Percentiles rank a stretch among this genome's conserved stretches.
Evolutionary conservation across 2,329 filamentous ascomycete genomes (phyloP).

Genomic region (Monosporascus cannonballus): DNA sequence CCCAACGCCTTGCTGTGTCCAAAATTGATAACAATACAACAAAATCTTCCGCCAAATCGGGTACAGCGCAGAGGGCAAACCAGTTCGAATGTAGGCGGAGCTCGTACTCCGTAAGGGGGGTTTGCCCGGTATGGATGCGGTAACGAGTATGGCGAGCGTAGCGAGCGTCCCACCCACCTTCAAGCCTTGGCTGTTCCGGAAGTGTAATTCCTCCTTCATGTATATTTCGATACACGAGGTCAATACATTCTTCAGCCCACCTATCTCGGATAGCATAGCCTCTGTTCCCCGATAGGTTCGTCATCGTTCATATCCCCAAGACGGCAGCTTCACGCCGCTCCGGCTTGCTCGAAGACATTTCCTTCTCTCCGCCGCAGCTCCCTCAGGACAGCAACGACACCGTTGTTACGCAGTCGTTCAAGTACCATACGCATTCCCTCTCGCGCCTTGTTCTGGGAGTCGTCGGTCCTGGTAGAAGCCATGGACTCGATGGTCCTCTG

Average conservation of each 20-base stretch:
- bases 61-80: too few relatives aligned
- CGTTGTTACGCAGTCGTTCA: constrained; percentile 57
- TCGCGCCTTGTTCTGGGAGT: constrained; percentile 72
- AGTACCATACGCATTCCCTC: constrained; percentile 80
- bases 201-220: too few relatives aligned
- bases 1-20: constrained; percentile 16
- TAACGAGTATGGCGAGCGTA: too few relatives aligned
- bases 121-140: too few relatives aligned
- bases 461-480: constrained; percentile 69
- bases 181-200: too few relatives aligned
- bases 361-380: constrained; percentile 45
- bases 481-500: constrained; percentile 76
- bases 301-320: too few relatives aligned
- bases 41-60: not conserved
- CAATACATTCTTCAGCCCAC: too few relatives aligned
- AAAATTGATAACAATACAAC: constrained; percentile 4
- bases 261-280: too few relatives aligned
- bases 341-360: constrained; percentile 25
- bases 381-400: constrained; percentile 48
- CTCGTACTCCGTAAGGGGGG: too few relatives aligned
- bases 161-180: too few relatives aligned
- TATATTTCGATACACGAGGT: too few relatives aligned
- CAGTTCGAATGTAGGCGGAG: not conserved
- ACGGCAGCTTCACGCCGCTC: not conserved
- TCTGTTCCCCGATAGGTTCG: too few relatives aligned